Evolutionary conservation across 2,329 filamentous ascomycete genomes (phyloP).

Genomic region (Fusarium sp.): DNA sequence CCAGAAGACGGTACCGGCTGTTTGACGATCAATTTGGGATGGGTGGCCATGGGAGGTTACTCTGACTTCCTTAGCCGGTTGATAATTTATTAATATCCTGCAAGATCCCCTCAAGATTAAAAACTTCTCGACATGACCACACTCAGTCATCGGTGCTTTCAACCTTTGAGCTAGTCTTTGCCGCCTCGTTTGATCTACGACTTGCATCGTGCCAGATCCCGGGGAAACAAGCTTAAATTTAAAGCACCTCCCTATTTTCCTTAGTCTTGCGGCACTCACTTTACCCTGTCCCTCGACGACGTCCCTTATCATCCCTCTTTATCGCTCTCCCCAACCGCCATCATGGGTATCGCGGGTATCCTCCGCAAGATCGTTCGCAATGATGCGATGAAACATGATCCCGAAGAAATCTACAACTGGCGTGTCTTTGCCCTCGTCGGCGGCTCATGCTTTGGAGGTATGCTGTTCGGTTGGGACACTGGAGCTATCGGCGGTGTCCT

Average conservation of each 20-base stretch:
- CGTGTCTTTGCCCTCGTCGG: slow-evolving; percentile 72
- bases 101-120: slow-evolving; percentile 32
- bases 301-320: neutral
- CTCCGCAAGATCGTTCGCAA: slow-evolving; percentile 71
- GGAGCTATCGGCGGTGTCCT: slow-evolving; percentile 76
- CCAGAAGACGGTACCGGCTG: slow-evolving; percentile 13
- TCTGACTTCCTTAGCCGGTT: slow-evolving; percentile 15
- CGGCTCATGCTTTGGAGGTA: slow-evolving; percentile 75
- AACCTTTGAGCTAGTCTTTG: slow-evolving; percentile 13
- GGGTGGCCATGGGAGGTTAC: slow-evolving; percentile 27
- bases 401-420: slow-evolving; percentile 76
- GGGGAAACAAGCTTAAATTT: slow-evolving; percentile 41
- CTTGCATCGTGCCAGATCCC: slow-evolving; percentile 14
- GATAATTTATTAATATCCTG: slow-evolving; percentile 45
- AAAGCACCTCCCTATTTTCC: slow-evolving; percentile 15
- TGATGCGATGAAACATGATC: slow-evolving; percentile 76
- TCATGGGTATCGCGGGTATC: slow-evolving; percentile 56
- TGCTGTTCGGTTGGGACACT: slow-evolving; percentile 64
- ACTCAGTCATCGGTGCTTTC: slow-evolving; percentile 23
- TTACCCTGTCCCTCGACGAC: slow-evolving; percentile 4
- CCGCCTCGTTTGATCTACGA: slow-evolving; percentile 13
- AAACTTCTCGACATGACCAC: slow-evolving; percentile 21
- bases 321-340: slow-evolving; percentile 15
- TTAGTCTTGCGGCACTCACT: slow-evolving; percentile 6
- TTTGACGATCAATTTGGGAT: slow-evolving; percentile 30